Evolutionary conservation across 805 yeast species (phyloP), one percentile per base, ranked within the genome.

Genomic region (Saccharomyces jurei): DNA sequence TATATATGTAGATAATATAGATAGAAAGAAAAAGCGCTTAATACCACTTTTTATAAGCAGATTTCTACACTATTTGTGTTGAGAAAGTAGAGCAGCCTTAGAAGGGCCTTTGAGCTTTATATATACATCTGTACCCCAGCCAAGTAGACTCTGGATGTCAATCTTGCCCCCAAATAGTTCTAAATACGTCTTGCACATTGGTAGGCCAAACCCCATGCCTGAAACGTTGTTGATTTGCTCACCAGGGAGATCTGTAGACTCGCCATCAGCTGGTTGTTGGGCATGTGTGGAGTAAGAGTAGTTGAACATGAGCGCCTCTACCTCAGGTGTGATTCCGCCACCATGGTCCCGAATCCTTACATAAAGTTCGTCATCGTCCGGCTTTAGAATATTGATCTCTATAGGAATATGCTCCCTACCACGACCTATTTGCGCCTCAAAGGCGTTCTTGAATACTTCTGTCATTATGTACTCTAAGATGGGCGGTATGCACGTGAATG

Each of bases 151-250:
- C 66, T 87, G 89, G 29, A 88, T 74, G 56, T 82, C 82, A 51
- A 88, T 75, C 49, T 74, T 75, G 2, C 94, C 94, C 46, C 85
- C 86, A 66, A 87, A 86, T 65, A 85, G 77, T 63, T 83, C 87
- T 30, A 86, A 82, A 62, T 87, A 87, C 0, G 89, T 86, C 61
- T 81, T 74, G 56, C 91, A 87, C 58, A 92, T 73, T 6, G 98
- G 98, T 53, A 92, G 71, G 0, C 99, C 99, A 66, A 89, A 92
- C 0, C 98, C 98, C 87, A 94, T 87, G 0, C 99, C 99, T 0
- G 97, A 96, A 36, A 92, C 80, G 25, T 78, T 77, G 48, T 77
- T 75, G 1, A 87, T 86, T 1, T 85, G 85, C 26, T 78, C 77
- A 1, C 90, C 91, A 0, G 90, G 91, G 32, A 36, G 44, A 21